Base-by-base conservation (phyloP, 805 yeast genomes). In the Saturnispora sekii region DNA sequence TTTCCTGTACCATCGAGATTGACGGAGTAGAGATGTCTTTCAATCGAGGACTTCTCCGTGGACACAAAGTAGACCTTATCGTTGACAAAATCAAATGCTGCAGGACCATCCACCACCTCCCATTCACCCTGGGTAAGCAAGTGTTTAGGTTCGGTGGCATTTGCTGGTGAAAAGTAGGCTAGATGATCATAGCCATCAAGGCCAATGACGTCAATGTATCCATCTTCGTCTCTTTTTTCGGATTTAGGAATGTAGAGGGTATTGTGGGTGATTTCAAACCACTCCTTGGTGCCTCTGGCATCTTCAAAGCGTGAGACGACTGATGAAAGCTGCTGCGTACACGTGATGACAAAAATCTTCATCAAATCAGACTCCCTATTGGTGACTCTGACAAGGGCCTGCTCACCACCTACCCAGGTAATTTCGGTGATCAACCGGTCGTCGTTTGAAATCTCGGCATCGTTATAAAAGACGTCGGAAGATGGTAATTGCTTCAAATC, bases 51-150 rank as follows among this genome's bases (percentile, higher is more conserved):
- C 51, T 77, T 78, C 57, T 77, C 74, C 0, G 97, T 86, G 5
- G 90, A 81, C 7, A 79, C 57, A 59, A 79, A 93, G 59, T 79
- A 82, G 12, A 79, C 72, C 51, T 74, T 69, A 44, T 71, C 73
- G 29, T 63, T 65, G 5, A 67, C 64, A 42, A 63, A 65, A 55
- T 83, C 87, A 62, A 76, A 77, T 0, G 81, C 73, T 2, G 81
- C 66, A 2, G 83, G 78, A 1, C 86, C 89, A 49, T 69, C 73
- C 26, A 76, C 83, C n/a, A 93, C 95, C 61, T 93, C 98, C 95
- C 96, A 93, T 1, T 73, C 64, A 6, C 98, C 98, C 3, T 62
- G 47, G 1, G 93, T 84, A 39, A 95, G 70, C 17, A 82, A 59
- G 29, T 14, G 14, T 2, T 54, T 55, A 3, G 86, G 86, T 12